phyloP scores from a whole-genome alignment of 371 early-diverging fungal genomes.

The Blakeslea trispora region DNA sequence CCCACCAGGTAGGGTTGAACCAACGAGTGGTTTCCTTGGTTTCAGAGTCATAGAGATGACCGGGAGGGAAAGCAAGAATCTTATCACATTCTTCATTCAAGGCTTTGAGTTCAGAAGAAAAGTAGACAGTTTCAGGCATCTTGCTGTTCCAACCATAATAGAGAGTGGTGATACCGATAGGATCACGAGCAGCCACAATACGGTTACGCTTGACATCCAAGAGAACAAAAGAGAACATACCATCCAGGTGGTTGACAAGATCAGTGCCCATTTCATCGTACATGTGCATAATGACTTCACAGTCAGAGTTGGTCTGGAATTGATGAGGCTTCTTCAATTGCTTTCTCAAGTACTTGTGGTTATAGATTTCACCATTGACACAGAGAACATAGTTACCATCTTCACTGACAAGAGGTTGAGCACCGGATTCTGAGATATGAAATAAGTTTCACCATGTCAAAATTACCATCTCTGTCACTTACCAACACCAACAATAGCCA shows the following conservation, averaged over 20 bases:
- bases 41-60: conserved; percentile 83
- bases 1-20: conserved; percentile 92
- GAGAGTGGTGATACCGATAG: conserved; percentile 96
- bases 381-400: conserved; percentile 83
- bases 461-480: conserved; percentile 24
- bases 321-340: conserved; percentile 65
- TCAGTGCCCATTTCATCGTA: conserved; percentile 85
- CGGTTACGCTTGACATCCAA: conserved; percentile 83
- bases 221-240: conserved; percentile 95
- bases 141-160: conserved; percentile 89
- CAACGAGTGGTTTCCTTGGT: conserved; percentile 79
- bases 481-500: conserved; percentile 97
- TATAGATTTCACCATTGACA: conserved; percentile 98
- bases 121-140: conserved; percentile 86
- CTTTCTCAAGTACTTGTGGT: conserved; percentile 86
- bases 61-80: conserved; percentile 95
- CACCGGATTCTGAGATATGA: conserved; percentile 85
- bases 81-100: conserved; percentile 94
- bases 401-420: conserved; percentile 91
- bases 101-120: conserved; percentile 93
- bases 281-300: conserved; percentile 94
- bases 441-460: neutral
- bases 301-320: conserved; percentile 96
- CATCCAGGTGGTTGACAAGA: conserved; percentile 83
- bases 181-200: conserved; percentile 91